phyloP scores from a whole-genome alignment of 2,329 filamentous ascomycete genomes.

The Diaporthe sp. region DNA sequence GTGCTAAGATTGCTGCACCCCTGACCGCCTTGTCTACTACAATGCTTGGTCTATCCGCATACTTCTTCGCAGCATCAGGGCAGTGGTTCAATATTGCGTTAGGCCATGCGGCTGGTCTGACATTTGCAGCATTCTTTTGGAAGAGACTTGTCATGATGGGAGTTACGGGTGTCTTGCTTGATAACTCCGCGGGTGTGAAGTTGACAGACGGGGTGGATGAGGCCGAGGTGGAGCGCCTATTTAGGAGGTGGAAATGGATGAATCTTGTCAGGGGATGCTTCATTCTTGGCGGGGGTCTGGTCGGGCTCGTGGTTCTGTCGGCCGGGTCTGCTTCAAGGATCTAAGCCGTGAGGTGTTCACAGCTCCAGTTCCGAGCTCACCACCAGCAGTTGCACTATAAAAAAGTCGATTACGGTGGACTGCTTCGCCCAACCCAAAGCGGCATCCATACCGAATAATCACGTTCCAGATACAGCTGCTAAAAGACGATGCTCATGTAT shows the following conservation, averaged over 20 bases:
- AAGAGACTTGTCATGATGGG: slow-evolving; percentile 8
- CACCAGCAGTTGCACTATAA: too few species aligned
- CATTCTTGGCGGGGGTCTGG: background rate
- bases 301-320: background rate
- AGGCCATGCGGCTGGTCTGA: background rate
- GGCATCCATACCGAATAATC: too few species aligned
- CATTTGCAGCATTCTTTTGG: slow-evolving; percentile 12
- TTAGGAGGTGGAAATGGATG: slow-evolving; percentile 23
- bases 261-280: background rate
- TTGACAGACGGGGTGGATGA: background rate
- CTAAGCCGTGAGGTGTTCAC: background rate
- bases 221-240: slow-evolving; percentile 10
- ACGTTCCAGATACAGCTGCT: too few species aligned
- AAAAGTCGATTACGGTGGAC: too few species aligned
- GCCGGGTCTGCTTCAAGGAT: background rate
- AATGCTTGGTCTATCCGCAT: background rate
- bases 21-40: background rate
- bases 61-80: background rate
- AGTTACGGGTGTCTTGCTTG: background rate
- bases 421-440: too few species aligned
- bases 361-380: too few species aligned
- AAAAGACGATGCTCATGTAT: too few species aligned
- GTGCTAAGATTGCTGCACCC: background rate
- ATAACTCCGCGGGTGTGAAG: background rate
- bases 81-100: background rate